These are phyloP conservation scores for Leucocoprinus leucothites DNA, from an alignment of 768 basidiomycete species.

Conservation along the genomic window DNA sequence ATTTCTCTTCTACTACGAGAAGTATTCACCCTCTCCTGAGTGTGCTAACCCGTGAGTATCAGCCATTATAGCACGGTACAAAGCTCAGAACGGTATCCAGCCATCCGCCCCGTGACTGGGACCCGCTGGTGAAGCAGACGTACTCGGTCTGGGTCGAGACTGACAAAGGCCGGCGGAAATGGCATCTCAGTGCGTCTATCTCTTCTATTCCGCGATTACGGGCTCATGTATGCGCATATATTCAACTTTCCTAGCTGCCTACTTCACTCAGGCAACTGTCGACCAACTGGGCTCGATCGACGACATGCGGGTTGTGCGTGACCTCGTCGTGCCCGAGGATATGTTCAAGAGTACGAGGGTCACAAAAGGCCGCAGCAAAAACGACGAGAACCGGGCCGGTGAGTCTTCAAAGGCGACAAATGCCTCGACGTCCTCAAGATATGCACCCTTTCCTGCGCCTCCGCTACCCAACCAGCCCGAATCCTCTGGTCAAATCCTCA, in stretches of 20 bases:
- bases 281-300: slow-evolving; percentile 72
- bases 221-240: slow-evolving; percentile 6
- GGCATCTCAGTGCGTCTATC: slow-evolving; percentile 70
- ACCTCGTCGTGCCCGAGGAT: slow-evolving; percentile 63
- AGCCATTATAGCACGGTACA: neutral
- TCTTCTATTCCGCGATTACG: neutral
- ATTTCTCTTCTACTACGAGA: slow-evolving; percentile 84
- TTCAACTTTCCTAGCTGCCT: slow-evolving; percentile 54
- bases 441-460: slow-evolving; percentile 37
- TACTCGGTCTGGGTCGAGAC: slow-evolving; percentile 78
- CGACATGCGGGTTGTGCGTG: slow-evolving; percentile 54
- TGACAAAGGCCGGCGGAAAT: slow-evolving; percentile 65
- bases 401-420: slow-evolving; percentile 27
- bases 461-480: slow-evolving; percentile 25
- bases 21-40: slow-evolving; percentile 50
- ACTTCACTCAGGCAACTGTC: slow-evolving; percentile 76
- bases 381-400: slow-evolving; percentile 32
- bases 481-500: slow-evolving; percentile 29
- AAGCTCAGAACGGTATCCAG: neutral
- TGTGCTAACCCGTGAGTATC: slow-evolving; percentile 30
- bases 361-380: slow-evolving; percentile 44
- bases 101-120: slow-evolving; percentile 55
- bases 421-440: slow-evolving; percentile 28
- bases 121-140: slow-evolving; percentile 77
- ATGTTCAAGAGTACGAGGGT: slow-evolving; percentile 68